phyloP scores from a whole-genome alignment of 768 basidiomycete genomes.

The Serendipita sp. region DNA sequence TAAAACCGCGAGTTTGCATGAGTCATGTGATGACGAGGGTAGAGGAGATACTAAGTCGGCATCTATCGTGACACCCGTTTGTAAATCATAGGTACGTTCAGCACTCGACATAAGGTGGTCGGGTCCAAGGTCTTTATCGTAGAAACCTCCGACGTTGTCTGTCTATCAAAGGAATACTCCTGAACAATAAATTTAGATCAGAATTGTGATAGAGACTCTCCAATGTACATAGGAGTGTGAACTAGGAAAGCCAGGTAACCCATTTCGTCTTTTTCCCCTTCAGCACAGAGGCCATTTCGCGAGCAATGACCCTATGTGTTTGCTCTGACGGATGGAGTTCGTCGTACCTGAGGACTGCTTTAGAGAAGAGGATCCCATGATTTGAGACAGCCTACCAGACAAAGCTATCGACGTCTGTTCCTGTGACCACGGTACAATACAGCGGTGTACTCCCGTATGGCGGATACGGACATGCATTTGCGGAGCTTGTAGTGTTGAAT shows the following conservation, averaged over 20 bases:
- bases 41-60: background rate
- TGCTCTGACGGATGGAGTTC: slow-evolving; percentile 50
- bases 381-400: slow-evolving; percentile 30
- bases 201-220: background rate
- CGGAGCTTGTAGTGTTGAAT: slow-evolving; percentile 39
- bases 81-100: background rate
- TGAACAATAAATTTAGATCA: no score
- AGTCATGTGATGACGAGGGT: background rate
- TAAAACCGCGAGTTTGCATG: slow-evolving; percentile 33
- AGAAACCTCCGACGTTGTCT: background rate
- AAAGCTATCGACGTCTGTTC: slow-evolving; percentile 37
- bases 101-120: background rate
- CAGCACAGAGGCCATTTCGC: slow-evolving; percentile 34
- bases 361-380: slow-evolving; percentile 8
- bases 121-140: background rate
- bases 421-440: background rate
- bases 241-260: slow-evolving; percentile 9
- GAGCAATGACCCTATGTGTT: slow-evolving; percentile 36
- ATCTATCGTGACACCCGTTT: background rate
- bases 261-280: slow-evolving; percentile 20
- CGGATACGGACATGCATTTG: slow-evolving; percentile 33
- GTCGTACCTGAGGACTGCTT: slow-evolving; percentile 25
- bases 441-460: slow-evolving; percentile 19
- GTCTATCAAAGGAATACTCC: no score
- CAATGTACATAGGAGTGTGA: background rate